Evolutionary conservation across 176 grass and related monocot species (phyloP).

Genomic region (Avena eriantha): DNA sequence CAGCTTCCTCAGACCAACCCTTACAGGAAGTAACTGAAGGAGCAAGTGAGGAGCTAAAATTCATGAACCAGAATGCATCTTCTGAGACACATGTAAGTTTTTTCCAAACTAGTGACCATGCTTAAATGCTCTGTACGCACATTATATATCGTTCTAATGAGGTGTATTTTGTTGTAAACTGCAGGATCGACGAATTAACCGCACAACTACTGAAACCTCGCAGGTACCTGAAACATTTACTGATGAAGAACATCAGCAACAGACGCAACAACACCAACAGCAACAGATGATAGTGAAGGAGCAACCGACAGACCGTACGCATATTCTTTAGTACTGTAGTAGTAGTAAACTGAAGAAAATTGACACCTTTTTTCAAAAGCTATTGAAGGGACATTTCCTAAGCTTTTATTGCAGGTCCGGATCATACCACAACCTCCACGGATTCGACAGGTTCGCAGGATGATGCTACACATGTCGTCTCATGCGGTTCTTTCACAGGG

Average conservation of each 20-base stretch:
- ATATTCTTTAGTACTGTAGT: constrained; percentile 11
- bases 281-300: constrained; percentile 25
- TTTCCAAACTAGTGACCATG: not conserved
- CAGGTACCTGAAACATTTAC: constrained; percentile 22
- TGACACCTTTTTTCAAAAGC: not conserved
- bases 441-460: not conserved
- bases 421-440: not conserved
- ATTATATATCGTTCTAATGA: not conserved
- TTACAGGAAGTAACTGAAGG: constrained; percentile 28
- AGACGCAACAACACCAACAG: not conserved
- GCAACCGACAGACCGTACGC: constrained; percentile 49
- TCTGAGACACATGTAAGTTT: constrained; percentile 52
- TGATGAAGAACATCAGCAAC: not conserved
- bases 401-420: constrained; percentile 48
- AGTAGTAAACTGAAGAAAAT: constrained; percentile 6
- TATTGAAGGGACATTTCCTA: not conserved
- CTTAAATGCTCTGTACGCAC: constrained; percentile 9
- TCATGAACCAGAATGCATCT: not conserved
- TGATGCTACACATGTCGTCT: constrained; percentile 24
- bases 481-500: constrained; percentile 59
- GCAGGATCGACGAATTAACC: constrained; percentile 27
- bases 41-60: not conserved
- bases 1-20: constrained; percentile 10
- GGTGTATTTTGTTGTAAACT: not conserved
- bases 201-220: constrained; percentile 20